A percentile compares a stretch with the other conserved stretches of the same genome.
Conservation (phyloP, 2,329 filamentous ascomycete genomes). For the Coniella lustricola region DNA sequence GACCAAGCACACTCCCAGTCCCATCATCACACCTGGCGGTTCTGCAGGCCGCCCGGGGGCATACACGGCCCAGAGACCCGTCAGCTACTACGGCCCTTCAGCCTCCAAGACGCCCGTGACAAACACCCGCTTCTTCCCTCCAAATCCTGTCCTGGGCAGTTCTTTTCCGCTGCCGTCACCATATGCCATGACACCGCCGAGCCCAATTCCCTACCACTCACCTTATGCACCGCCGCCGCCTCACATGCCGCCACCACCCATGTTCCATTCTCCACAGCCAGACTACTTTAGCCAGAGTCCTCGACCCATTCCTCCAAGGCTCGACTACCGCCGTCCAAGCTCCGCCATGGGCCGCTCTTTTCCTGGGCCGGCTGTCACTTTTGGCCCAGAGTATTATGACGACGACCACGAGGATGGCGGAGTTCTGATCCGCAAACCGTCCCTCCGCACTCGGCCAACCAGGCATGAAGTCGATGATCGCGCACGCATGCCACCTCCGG, state of each 20-base stretch:
- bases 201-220: conserved; percentile 17
- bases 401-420: conserved; percentile 34
- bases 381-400: conserved; percentile 21
- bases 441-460: conserved; percentile 28
- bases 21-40: conserved; percentile 9
- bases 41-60: conserved; percentile 32
- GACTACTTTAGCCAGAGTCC: conserved; percentile 12
- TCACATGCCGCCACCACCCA: too few relatives aligned
- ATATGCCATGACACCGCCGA: neutral
- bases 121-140: conserved; percentile 27
- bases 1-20: conserved; percentile 22
- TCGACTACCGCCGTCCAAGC: conserved; percentile 7
- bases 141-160: conserved; percentile 22
- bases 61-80: conserved; percentile 28
- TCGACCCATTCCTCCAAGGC: neutral
- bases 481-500: conserved; percentile 42
- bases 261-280: neutral
- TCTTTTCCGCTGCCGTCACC: conserved; percentile 17
- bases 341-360: conserved; percentile 3
- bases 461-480: conserved; percentile 37
- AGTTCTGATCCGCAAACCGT: conserved; percentile 34
- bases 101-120: conserved; percentile 29
- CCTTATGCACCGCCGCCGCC: conserved; percentile 21
- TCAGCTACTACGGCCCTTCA: conserved; percentile 29
- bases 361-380: neutral